These are phyloP conservation scores for Alternaria infectoria DNA, from an alignment of 2,329 filamentous ascomycete species.

Conservation along the genomic window DNA sequence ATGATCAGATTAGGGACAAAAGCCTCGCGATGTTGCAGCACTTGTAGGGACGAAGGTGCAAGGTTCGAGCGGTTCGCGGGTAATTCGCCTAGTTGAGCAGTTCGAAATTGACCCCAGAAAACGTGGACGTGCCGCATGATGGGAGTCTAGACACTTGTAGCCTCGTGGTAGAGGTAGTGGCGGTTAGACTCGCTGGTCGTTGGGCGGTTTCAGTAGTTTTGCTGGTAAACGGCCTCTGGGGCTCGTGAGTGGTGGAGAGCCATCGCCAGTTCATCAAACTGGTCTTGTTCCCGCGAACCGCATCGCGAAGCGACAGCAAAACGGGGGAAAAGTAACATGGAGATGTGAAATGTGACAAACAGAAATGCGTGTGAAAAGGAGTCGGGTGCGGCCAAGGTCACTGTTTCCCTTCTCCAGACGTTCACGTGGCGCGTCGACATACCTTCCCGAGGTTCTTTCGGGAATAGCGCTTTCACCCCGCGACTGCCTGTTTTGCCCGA, in stretches of 20 bases:
- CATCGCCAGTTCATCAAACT: slow-evolving; percentile 9
- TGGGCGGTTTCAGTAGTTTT: slow-evolving; percentile 10
- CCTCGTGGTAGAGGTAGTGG: slow-evolving; percentile 19
- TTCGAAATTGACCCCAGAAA: slow-evolving; percentile 16
- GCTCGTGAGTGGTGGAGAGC: slow-evolving; percentile 17
- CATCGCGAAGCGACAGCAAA: neutral
- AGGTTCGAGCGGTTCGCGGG: slow-evolving; percentile 19
- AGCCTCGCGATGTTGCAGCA: slow-evolving; percentile 30
- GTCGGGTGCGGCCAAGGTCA: neutral
- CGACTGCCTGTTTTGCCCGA: neutral
- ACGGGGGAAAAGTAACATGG: neutral
- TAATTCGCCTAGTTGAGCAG: slow-evolving; percentile 38
- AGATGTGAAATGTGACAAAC: neutral
- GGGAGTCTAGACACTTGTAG: slow-evolving; percentile 13
- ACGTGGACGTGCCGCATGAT: slow-evolving; percentile 36
- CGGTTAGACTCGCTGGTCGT: slow-evolving; percentile 7
- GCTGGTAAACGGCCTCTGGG: neutral
- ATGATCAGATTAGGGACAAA: slow-evolving; percentile 18
- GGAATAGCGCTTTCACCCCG: slow-evolving; percentile 1
- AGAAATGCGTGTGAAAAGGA: neutral
- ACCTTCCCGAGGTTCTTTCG: neutral
- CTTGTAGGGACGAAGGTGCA: slow-evolving; percentile 9
- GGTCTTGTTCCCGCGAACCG: slow-evolving; percentile 7
- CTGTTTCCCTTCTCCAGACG: neutral
- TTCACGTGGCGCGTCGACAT: neutral